A percentile compares a stretch with the other conserved stretches of the same genome.
Conservation (phyloP, 2,329 filamentous ascomycete genomes). For the Tolypocladium capitatum region DNA sequence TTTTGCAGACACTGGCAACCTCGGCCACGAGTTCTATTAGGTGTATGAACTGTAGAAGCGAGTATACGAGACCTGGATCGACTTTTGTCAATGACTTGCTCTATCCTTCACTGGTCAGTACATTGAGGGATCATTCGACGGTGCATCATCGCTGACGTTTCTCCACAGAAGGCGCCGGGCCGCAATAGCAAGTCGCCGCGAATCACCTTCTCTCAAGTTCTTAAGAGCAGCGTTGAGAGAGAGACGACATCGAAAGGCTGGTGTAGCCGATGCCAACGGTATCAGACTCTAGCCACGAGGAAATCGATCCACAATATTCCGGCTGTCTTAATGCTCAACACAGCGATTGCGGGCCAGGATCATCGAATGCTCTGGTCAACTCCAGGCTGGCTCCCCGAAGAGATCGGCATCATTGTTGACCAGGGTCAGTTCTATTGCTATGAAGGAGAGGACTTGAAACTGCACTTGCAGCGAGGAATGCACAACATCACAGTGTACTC, state of each 20-base stretch:
- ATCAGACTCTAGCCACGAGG: slow-evolving; percentile 74
- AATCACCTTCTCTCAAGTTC: slow-evolving; percentile 70
- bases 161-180: slow-evolving; percentile 28
- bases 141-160: not conserved
- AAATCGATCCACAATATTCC: slow-evolving; percentile 77
- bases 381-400: slow-evolving; percentile 82
- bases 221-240: slow-evolving; percentile 86
- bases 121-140: not conserved
- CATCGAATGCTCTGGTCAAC: slow-evolving; percentile 75
- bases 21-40: slow-evolving; percentile 60
- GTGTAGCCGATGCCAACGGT: slow-evolving; percentile 83
- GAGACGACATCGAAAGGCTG: slow-evolving; percentile 83
- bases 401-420: slow-evolving; percentile 85
- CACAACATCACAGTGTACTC: slow-evolving; percentile 84
- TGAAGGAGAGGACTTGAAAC: slow-evolving; percentile 76
- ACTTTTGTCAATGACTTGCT: slow-evolving; percentile 77
- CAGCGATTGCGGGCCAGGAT: slow-evolving; percentile 57
- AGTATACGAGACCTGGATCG: slow-evolving; percentile 66
- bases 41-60: slow-evolving; percentile 77
- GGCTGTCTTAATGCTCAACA: slow-evolving; percentile 78
- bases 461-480: slow-evolving; percentile 65
- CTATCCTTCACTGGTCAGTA: slow-evolving; percentile 45
- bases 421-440: slow-evolving; percentile 91
- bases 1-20: slow-evolving; percentile 44
- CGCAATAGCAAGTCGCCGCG: slow-evolving; percentile 38